A percentile compares a stretch with the other conserved stretches of the same genome.
phyloP scores from a whole-genome alignment of 305 asterid genomes.

The Fraxinus dipetala region DNA sequence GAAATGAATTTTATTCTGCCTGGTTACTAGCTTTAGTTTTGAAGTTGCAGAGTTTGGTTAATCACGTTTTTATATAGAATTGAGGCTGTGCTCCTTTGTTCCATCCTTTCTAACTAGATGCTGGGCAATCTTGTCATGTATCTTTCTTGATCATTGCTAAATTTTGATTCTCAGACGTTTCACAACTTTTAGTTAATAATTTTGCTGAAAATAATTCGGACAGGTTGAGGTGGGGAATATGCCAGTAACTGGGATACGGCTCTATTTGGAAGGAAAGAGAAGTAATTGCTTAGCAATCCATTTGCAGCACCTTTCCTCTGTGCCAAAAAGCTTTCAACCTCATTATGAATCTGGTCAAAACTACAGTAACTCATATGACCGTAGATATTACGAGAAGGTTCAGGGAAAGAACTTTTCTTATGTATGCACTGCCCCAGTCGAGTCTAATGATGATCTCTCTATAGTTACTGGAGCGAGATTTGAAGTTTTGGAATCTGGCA shows the following conservation, averaged over 20 bases:
- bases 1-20: background rate
- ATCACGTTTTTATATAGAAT: background rate
- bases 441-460: slow-evolving; percentile 59
- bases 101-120: background rate
- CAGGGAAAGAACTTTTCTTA: slow-evolving; percentile 73
- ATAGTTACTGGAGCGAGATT: slow-evolving; percentile 70
- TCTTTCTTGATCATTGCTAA: background rate
- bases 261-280: slow-evolving; percentile 77
- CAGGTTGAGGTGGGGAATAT: slow-evolving; percentile 67
- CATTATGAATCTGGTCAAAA: slow-evolving; percentile 30
- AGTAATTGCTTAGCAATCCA: slow-evolving; percentile 74
- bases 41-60: background rate
- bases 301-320: slow-evolving; percentile 74
- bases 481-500: slow-evolving; percentile 55
- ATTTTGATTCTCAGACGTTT: background rate
- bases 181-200: background rate
- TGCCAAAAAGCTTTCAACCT: slow-evolving; percentile 63
- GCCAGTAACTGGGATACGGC: slow-evolving; percentile 69
- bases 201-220: slow-evolving; percentile 19
- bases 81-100: background rate
- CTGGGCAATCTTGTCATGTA: background rate
- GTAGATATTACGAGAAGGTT: slow-evolving; percentile 66
- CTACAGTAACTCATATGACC: slow-evolving; percentile 37
- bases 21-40: background rate
- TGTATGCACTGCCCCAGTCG: slow-evolving; percentile 64